phyloP scores from a whole-genome alignment of 768 basidiomycete species.

The Daedaleopsis sinensis region DNA sequence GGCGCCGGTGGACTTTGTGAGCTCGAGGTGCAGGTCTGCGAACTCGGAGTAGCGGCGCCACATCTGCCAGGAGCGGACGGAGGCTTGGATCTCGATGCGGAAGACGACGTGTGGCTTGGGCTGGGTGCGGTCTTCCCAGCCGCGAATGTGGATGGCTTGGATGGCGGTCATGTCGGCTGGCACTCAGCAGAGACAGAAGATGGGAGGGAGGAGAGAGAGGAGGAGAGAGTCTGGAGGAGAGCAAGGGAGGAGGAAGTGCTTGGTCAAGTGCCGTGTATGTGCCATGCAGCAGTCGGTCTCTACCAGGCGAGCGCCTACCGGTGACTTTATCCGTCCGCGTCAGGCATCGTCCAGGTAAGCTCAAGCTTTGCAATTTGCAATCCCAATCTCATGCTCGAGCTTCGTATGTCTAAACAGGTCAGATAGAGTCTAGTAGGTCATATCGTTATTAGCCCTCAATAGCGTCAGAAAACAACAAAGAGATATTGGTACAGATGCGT shows the following conservation, averaged over 20 bases:
- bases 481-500: constrained; percentile 19
- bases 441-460: constrained; percentile 4
- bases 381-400: neutral
- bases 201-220: neutral
- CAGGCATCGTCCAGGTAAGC: too few species aligned
- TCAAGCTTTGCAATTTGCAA: too few species aligned
- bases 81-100: constrained; percentile 81
- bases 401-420: neutral
- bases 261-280: neutral
- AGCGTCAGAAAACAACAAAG: constrained; percentile 2
- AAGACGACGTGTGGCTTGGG: constrained; percentile 86
- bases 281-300: too few species aligned
- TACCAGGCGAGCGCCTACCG: too few species aligned
- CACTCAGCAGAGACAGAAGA: too few species aligned
- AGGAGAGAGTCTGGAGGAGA: neutral
- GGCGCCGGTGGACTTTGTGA: constrained; percentile 78
- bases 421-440: neutral
- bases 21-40: constrained; percentile 80
- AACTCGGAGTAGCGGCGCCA: constrained; percentile 96
- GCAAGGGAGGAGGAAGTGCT: neutral
- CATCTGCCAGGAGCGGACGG: constrained; percentile 92
- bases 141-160: constrained; percentile 72
- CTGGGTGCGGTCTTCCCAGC: constrained; percentile 63
- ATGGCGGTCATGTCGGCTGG: constrained; percentile 55
- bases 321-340: too few species aligned